Base-by-base conservation (phyloP, 805 yeast genomes). In the Wickerhamomyces mucosus region DNA sequence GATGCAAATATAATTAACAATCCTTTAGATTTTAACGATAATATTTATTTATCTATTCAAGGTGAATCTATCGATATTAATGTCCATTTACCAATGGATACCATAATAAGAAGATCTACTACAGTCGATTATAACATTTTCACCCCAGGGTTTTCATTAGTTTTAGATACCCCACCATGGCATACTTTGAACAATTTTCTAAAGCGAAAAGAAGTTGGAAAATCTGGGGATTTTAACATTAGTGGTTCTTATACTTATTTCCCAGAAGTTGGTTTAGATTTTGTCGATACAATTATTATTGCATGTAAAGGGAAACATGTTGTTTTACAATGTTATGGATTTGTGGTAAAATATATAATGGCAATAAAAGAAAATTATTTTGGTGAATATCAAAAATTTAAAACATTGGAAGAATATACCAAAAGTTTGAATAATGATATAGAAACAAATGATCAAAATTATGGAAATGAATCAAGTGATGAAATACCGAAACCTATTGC, bases 1-100 rank as follows among this genome's bases (percentile, higher is more conserved):
- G 95, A 85, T 46, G 72, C 74, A 26, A 92, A 92, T 51, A 82
- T 92, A 46, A 77, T 92, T 41, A 81, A 86, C 53, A 82, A 85
- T 44, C 95, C 97, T 0, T 57, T 86, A 25, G 96, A 86, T 47
- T 75, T 80, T 43, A 72, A 70, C 32, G 92, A 79, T 38, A 92
- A 92, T 52, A 71, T 78, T 21, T 89, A 75, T 45, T 38, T 89
- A 4, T 74, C 89, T 0, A 63, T 89, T 37, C 74, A 72, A 39
- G 94, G 96, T 1, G 70, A 72, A 4, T 52, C 54, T 6, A 43
- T 88, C 17, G 46, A 51, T 3, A 40, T 76, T 2, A 57, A 61
- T 7, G 51, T 75, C 15, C 48, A 48, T 0, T 60, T 85, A 2
- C 96, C 97, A 0, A 46, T 75, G 40, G 66, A 66, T 11, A 65